Base-by-base conservation (phyloP, 352 stramenopile species). In the Globisporangium abappressorium region DNA sequence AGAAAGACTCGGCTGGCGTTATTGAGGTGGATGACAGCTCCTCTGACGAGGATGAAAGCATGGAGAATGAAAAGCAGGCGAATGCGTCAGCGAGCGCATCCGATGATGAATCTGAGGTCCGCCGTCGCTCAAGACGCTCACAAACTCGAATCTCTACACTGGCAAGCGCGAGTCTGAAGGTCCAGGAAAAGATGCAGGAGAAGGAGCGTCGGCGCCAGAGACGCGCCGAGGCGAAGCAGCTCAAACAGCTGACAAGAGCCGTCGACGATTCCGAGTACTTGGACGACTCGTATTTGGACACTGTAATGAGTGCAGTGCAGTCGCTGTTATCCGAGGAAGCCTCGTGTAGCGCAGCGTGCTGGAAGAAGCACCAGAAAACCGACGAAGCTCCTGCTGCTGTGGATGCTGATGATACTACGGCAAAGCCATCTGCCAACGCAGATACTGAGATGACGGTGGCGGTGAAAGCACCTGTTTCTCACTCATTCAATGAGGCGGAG, bases 261-360 rank as follows among this genome's bases (percentile, higher is more conserved):
- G 70, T 72, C 5, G 78, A 91, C 41, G 78, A 87, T 18, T 89
- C 80, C 2, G 85, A 93, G 69, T 93, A 93, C 55, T 34, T 91
- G 30, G 85, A 93, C 49, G 80, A 89, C 57, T 89, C 82, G 12
- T 90, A 89, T 38, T 51, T 80, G 5, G 66, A 73, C 0, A 69
- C 67, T 22, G 69, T 91, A 20, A 78, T 71, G 11, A 41, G 38
- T 5, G 51, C 57, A 2, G 62, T 83, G 58, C 57, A 73, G 46
- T 46, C 61, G 9, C 55, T 82, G 8, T 14, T 74, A 12, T 68
- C 66, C 0, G 41, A 65, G 2, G 67, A 70, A 15, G 18, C 36
- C 2, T 51, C 70, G 4, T 92, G 84, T 60, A 72, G 82, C 18
- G 24, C 57, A 4, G 66, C 57, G 0, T 92, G 84, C 68, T 87